These are phyloP conservation scores for Capsella bursapastoris DNA, from an alignment of 345 rosid genomes.

Conservation along the genomic window DNA sequence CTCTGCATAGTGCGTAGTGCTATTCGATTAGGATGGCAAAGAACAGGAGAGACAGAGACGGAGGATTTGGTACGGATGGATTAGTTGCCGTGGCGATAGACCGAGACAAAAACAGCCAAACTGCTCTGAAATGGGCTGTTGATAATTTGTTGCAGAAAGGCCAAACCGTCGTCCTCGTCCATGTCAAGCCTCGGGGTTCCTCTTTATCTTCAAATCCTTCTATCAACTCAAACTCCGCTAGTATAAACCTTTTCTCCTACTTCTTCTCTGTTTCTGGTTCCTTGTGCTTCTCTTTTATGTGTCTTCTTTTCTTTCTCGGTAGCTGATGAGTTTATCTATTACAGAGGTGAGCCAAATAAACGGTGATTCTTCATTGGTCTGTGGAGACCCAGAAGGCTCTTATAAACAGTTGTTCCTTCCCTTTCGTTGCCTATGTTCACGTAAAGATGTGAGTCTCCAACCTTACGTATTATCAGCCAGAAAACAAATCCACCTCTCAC, in stretches of 20 bases:
- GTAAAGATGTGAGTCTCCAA: constrained; percentile 69
- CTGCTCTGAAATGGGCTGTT: constrained; percentile 83
- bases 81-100: constrained; percentile 86
- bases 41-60: constrained; percentile 52
- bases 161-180: constrained; percentile 71
- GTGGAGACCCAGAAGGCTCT: constrained; percentile 57
- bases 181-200: constrained; percentile 59
- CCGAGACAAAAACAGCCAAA: constrained; percentile 79
- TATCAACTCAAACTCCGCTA: constrained; percentile 33
- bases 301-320: constrained; percentile 3
- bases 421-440: constrained; percentile 87
- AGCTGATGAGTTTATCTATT: constrained; percentile 23
- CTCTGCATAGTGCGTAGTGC: not conserved
- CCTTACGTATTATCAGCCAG: not conserved
- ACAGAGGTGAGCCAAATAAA: constrained; percentile 53
- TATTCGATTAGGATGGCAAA: constrained; percentile 53
- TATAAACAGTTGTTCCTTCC: constrained; percentile 82
- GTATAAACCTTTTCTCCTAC: constrained; percentile 27
- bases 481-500: not conserved
- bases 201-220: constrained; percentile 36
- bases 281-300: not conserved
- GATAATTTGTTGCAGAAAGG: constrained; percentile 71
- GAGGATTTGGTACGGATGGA: constrained; percentile 51
- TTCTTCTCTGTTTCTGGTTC: constrained; percentile 11
- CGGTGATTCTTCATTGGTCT: constrained; percentile 48